Base-by-base conservation (phyloP, 352 stramenopile species). In the Globisporangium spiculum region DNA sequence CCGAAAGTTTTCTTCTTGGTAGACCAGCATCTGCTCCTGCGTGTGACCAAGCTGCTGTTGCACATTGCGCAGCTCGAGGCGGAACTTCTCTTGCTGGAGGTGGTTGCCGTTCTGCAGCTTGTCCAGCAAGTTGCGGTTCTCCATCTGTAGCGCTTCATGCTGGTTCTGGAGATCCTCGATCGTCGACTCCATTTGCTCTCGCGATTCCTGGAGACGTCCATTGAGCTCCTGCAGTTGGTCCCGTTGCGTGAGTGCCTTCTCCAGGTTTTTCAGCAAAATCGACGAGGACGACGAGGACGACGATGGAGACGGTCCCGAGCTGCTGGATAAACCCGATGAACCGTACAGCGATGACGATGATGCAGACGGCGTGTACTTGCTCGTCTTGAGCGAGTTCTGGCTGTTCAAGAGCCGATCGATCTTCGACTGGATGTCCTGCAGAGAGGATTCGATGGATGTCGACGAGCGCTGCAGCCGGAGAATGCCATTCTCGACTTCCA, bases 351-450 rank as follows among this genome's bases (percentile, higher is more conserved):
- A 56, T 0, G 60, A 64, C 1, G 63, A 27, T 14, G 44, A 41
- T 14, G 30, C 46, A n/a, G 44, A 50, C 24, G 65, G 10, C 12
- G 66, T 62, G 69, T 83, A 89, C 62, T 86, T 86, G 12, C 72
- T 71, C 22, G 73, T 20, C 65, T 86, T 91, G 14, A 81, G 68
- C 26, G 76, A 82, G 53, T 68, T 72, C 53, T 91, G 83, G 41
- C 75, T 70, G 60, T 89, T 90, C 44, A 94, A 56, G 0, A 94
- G 71, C 3, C 87, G 82, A 68, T 93, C 87, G 72, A 94, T 81
- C 71, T 94, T 94, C n/a, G 82, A 79, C 22, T 94, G 83, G 1
- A 94, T 52, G 38, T 93, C 87, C 22, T 90, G 78, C 5, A 94
- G 63, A 6, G 80, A 83, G 0, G 83, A 88, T 63, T 94, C 87